phyloP scores from a whole-genome alignment of 176 grass and related monocot genomes.

The Triticum aestivum region IWGSC_CS_RefSeq_v2.1 NC_057800.1:439051257-439051756 shows the following conservation, averaged over 20 bases:
- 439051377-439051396: conserved; percentile 2
- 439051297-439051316: conserved; percentile 40
- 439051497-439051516: conserved; percentile 41
- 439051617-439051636: background rate
- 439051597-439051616: background rate
- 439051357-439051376: background rate
- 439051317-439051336: conserved; percentile 47
- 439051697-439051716: background rate
- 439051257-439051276: conserved; percentile 46
- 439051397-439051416: background rate
- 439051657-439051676: background rate
- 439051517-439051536: background rate
- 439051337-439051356: conserved; percentile 34
- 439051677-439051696: background rate
- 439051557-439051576: background rate
- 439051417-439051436: conserved; percentile 19
- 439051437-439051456: background rate
- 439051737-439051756: conserved; percentile 9
- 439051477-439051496: conserved; percentile 28
- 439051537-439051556: background rate
- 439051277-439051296: conserved; percentile 28
- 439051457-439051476: conserved; percentile 20
- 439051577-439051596: background rate
- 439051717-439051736: background rate
- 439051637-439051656: background rate